Evolutionary conservation across 139 green algal genomes (phyloP).

Genomic region (Chlorella sp.): DNA sequence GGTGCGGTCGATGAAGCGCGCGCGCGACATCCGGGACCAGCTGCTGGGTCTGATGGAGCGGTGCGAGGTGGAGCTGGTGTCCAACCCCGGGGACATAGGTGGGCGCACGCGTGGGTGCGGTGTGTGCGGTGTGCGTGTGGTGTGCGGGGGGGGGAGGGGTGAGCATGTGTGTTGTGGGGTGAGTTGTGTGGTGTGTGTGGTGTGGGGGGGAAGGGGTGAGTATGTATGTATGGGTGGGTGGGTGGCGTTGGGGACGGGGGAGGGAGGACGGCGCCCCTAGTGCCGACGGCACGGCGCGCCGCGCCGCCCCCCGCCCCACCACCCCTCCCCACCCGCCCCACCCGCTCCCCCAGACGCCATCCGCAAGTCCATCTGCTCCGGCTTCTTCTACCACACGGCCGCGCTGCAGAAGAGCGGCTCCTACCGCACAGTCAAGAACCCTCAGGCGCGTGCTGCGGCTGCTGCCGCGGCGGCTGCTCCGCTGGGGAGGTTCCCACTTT

Average conservation of each 20-base stretch:
- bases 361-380: constrained; percentile 69
- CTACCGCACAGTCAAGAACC: constrained; percentile 97
- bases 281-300: too few species aligned
- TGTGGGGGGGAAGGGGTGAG: background rate
- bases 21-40: constrained; percentile 96
- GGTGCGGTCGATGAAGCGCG: constrained; percentile 93
- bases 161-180: background rate
- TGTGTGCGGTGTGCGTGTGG: too few species aligned
- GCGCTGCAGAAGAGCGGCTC: constrained; percentile 84
- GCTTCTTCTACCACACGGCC: constrained; percentile 97
- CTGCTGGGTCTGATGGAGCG: constrained; percentile 95
- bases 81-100: constrained; percentile 68
- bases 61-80: constrained; percentile 91
- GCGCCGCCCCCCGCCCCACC: too few species aligned
- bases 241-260: too few species aligned
- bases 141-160: background rate
- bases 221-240: too few species aligned
- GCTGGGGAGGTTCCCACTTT: background rate
- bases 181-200: background rate
- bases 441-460: constrained; percentile 49
- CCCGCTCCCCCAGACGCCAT: constrained; percentile 43
- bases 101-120: constrained; percentile 33
- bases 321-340: too few species aligned
- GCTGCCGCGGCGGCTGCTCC: constrained; percentile 21
- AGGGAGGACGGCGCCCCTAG: too few species aligned